Evolutionary conservation across 1,284 basidiomycete species (phyloP).

Genomic region (Cystobasidium slooffiae): DNA sequence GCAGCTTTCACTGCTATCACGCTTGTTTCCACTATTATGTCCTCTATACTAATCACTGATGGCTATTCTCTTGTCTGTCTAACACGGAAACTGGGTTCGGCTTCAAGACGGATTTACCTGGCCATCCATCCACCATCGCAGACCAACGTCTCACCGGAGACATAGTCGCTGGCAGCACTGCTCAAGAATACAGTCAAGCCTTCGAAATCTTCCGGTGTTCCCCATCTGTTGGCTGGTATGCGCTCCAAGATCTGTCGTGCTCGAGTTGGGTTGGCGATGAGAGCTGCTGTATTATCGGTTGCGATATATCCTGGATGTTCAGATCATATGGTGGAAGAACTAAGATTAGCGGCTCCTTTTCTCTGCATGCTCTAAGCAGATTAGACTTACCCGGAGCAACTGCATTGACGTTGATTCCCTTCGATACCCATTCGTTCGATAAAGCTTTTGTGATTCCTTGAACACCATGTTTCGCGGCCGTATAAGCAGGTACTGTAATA

Average conservation of each 20-base stretch:
- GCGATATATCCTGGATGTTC: slow-evolving; percentile 74
- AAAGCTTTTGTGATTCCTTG: slow-evolving; percentile 58
- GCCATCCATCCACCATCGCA: slow-evolving; percentile 56
- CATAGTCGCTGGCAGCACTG: slow-evolving; percentile 81
- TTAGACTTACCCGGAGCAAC: slow-evolving; percentile 71
- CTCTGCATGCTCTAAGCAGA: too few species aligned
- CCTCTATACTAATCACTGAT: too few species aligned
- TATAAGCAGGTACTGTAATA: slow-evolving; percentile 84
- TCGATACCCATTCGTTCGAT: slow-evolving; percentile 66
- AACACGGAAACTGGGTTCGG: background rate
- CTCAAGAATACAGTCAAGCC: slow-evolving; percentile 87
- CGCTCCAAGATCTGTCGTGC: slow-evolving; percentile 80
- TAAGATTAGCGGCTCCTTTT: too few species aligned
- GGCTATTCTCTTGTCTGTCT: too few species aligned
- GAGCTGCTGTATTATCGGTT: slow-evolving; percentile 84
- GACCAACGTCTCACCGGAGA: slow-evolving; percentile 73
- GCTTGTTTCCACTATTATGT: too few species aligned
- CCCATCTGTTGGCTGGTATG: slow-evolving; percentile 91
- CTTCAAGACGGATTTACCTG: slow-evolving; percentile 26
- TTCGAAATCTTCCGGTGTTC: slow-evolving; percentile 82
- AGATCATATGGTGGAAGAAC: too few species aligned
- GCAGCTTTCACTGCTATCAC: too few species aligned
- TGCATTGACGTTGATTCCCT: slow-evolving; percentile 82
- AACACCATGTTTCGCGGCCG: slow-evolving; percentile 65
- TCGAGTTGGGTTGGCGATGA: slow-evolving; percentile 73